phyloP scores from a whole-genome alignment of 805 yeast species.

The Yamadazyma akitaensis region DNA sequence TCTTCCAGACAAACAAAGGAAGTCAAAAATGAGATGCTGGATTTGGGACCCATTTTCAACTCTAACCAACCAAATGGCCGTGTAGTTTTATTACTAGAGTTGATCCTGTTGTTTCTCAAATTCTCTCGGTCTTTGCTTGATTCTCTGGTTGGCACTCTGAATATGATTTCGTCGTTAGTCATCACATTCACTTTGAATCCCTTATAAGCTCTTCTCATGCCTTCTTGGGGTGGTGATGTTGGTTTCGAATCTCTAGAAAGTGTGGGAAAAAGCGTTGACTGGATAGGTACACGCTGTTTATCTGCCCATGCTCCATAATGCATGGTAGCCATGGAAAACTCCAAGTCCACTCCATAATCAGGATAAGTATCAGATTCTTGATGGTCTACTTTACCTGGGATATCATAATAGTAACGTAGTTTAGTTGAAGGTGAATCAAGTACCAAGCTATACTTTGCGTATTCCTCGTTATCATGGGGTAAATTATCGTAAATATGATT shows the following conservation, averaged over 20 bases:
- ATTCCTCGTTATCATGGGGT: constrained; percentile 50
- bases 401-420: constrained; percentile 65
- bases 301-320: constrained; percentile 97
- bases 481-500: constrained; percentile 31
- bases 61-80: constrained; percentile 95
- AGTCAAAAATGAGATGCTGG: constrained; percentile 45
- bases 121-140: constrained; percentile 62
- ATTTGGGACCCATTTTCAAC: constrained; percentile 52
- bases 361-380: constrained; percentile 18
- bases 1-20: constrained; percentile 51
- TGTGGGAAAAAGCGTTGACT: constrained; percentile 64
- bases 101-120: constrained; percentile 13
- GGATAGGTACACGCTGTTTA: constrained; percentile 68
- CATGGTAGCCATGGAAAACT: constrained; percentile 57
- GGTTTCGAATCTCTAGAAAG: constrained; percentile 53
- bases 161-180: constrained; percentile 60
- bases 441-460: constrained; percentile 74
- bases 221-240: constrained; percentile 32
- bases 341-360: constrained; percentile 54
- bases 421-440: constrained; percentile 56
- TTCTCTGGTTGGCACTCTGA: constrained; percentile 83
- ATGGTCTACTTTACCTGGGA: constrained; percentile 49
- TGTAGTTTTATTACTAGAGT: constrained; percentile 13
- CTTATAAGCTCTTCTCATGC: constrained; percentile 52
- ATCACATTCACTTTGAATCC: constrained; percentile 54